Evolutionary conservation across 768 basidiomycete species (phyloP).

Genomic region (Naganishia kalamii): DNA sequence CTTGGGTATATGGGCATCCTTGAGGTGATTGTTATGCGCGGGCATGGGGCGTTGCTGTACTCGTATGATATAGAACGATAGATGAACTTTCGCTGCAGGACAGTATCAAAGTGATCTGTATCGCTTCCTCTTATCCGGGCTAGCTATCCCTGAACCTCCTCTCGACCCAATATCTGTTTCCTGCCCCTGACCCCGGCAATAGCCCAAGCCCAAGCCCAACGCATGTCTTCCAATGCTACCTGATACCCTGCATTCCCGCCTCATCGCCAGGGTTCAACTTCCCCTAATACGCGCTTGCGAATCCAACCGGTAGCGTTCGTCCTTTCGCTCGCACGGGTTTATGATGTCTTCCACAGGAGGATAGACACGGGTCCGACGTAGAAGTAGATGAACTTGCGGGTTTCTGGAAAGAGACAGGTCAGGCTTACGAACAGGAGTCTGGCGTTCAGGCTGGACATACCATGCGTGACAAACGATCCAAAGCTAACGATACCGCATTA

Average conservation of each 20-base stretch:
- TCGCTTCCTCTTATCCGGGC: too few species aligned
- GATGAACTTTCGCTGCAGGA: too few species aligned
- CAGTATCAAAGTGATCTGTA: too few species aligned
- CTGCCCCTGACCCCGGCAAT: too few species aligned
- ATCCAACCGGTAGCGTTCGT: not conserved
- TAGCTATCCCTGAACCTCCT: too few species aligned
- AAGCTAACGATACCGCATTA: conserved; percentile 50
- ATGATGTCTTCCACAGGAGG: conserved; percentile 54
- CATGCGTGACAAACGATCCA: conserved; percentile 95
- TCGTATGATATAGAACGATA: too few species aligned
- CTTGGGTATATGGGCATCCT: not conserved
- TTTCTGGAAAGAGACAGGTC: conserved; percentile 57
- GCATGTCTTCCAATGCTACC: too few species aligned
- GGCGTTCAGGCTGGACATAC: conserved; percentile 51
- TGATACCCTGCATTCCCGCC: too few species aligned
- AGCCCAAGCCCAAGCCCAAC: too few species aligned
- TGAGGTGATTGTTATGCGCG: too few species aligned
- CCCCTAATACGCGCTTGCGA: not conserved
- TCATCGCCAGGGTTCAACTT: not conserved
- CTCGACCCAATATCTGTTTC: too few species aligned
- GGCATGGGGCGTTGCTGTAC: too few species aligned
- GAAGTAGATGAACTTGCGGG: conserved; percentile 98
- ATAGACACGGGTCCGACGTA: conserved; percentile 88
- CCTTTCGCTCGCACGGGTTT: not conserved
- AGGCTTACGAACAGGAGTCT: not conserved